Evolutionary conservation across 768 basidiomycete genomes (phyloP).

Genomic region (Boletellus sp.): DNA sequence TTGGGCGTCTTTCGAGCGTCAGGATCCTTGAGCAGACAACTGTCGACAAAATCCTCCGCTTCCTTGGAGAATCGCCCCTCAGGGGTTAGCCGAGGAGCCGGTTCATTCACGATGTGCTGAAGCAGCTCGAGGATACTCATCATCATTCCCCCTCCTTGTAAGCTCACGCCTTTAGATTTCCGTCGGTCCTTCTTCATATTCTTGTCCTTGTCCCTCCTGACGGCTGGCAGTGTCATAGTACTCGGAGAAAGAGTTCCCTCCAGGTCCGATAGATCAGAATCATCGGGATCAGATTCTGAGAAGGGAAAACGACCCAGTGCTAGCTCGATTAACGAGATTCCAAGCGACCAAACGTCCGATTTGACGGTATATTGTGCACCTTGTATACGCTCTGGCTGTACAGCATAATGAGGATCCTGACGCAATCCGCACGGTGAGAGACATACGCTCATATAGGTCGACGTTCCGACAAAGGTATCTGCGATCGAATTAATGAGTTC

Average conservation of each 20-base stretch:
- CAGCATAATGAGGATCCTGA: conserved; percentile 10
- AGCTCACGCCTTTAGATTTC: conserved; percentile 87
- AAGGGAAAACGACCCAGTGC: conserved; percentile 98
- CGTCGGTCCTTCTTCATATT: conserved; percentile 72
- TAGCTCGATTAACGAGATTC: conserved; percentile 94
- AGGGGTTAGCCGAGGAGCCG: conserved; percentile 81
- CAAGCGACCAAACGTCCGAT: conserved; percentile 98
- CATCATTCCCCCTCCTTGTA: conserved; percentile 94
- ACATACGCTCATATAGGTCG: conserved; percentile 98
- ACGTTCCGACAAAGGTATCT: conserved; percentile 98
- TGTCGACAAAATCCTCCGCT: conserved; percentile 84
- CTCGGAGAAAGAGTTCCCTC: conserved; percentile 78
- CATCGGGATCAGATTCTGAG: conserved; percentile 73
- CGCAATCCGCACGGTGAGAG: conserved; percentile 6
- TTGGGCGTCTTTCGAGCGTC: conserved; percentile 80
- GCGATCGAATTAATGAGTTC: conserved; percentile 99
- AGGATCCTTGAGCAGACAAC: conserved; percentile 89
- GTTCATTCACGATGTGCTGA: conserved; percentile 98
- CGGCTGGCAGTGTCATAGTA: conserved; percentile 43
- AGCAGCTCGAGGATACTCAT: conserved; percentile 97
- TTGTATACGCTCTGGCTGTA: conserved; percentile 97
- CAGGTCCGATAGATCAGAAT: conserved; percentile 73
- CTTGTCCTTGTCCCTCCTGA: conserved; percentile 37
- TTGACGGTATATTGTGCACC: conserved; percentile 98
- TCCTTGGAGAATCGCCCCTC: conserved; percentile 69